Percentiles rank a stretch among this genome's conserved stretches.
phyloP scores from a whole-genome alignment of 441 rosid species.

The Arabidopsis lyrata region DNA sequence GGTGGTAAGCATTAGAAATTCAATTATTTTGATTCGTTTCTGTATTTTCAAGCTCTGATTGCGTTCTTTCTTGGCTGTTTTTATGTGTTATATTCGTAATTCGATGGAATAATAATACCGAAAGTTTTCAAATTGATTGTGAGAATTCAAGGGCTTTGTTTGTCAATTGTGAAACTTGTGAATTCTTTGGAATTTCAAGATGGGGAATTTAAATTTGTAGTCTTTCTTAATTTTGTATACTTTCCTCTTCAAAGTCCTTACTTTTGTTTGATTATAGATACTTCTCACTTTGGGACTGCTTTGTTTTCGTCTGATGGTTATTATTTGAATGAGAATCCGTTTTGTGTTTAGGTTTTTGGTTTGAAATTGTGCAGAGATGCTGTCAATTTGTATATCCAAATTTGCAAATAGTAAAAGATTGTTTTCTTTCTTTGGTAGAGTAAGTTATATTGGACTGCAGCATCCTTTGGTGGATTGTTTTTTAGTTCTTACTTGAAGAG shows the following conservation, averaged over 20 bases:
- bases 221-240: background rate
- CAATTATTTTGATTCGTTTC: background rate
- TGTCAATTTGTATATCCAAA: conserved; percentile 11
- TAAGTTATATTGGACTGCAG: background rate
- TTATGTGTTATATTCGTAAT: background rate
- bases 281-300: conserved; percentile 13
- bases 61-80: background rate
- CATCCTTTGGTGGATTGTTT: conserved; percentile 9
- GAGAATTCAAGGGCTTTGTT: background rate
- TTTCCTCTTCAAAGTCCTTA: conserved; percentile 12
- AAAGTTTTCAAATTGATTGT: background rate
- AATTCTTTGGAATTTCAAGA: conserved; percentile 16
- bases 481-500: background rate
- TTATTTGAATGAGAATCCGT: background rate
- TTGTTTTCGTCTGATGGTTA: background rate
- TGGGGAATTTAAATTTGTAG: background rate
- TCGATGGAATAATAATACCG: background rate
- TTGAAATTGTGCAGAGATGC: background rate
- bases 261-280: conserved; percentile 1
- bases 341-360: conserved; percentile 10
- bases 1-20: conserved; percentile 27
- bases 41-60: background rate
- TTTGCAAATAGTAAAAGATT: background rate
- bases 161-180: conserved; percentile 13
- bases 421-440: background rate